These are phyloP conservation scores for Tetrahymena thermophila DNA, from an alignment of 73 alveolate genomes.

Conservation along the genomic window DNA sequence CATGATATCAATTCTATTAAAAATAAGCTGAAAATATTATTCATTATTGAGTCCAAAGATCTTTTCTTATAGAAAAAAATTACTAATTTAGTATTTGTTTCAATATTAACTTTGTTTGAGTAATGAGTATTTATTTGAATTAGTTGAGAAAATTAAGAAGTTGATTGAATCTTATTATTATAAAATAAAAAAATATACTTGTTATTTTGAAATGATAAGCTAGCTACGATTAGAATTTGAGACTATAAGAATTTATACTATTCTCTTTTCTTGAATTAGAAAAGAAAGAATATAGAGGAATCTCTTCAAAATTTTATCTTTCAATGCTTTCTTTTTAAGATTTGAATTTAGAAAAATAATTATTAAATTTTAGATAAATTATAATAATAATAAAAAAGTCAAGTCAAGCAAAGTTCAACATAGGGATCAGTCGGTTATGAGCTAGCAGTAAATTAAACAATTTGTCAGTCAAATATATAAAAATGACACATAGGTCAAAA, in stretches of 20 bases:
- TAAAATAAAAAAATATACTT: too few species aligned
- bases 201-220: not conserved
- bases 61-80: not conserved
- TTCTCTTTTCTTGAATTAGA: not conserved
- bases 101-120: too few species aligned
- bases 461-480: not conserved
- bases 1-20: too few species aligned
- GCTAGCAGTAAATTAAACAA: not conserved
- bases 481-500: not conserved
- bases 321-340: not conserved
- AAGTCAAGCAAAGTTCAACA: not conserved
- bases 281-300: not conserved
- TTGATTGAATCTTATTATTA: not conserved
- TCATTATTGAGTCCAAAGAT: not conserved
- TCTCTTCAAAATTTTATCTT: not conserved
- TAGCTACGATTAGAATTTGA: not conserved
- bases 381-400: not conserved
- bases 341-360: not conserved
- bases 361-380: not conserved
- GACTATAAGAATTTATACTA: not conserved
- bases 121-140: too few species aligned
- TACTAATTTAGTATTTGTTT: not conserved
- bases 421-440: not conserved
- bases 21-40: too few species aligned
- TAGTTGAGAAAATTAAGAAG: not conserved